phyloP scores from a whole-genome alignment of 495 filamentous ascomycete species.

The Aspergillus sclerotioniger region DNA sequence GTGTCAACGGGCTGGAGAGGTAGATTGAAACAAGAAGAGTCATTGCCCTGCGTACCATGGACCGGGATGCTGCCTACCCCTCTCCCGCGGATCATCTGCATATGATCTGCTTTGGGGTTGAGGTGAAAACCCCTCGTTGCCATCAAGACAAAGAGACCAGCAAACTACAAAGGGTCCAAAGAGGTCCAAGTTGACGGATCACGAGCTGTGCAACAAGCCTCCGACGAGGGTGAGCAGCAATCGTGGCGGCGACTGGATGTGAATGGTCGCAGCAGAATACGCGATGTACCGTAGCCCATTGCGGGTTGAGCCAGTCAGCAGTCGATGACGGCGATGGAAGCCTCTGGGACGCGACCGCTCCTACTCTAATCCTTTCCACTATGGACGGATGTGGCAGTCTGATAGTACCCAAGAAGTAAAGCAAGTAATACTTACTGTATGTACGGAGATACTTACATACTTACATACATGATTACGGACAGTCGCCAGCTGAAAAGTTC shows the following conservation, averaged over 20 bases:
- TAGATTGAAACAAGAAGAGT: not conserved
- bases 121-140: not conserved
- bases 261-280: conserved; percentile 6
- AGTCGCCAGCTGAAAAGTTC: conserved; percentile 25
- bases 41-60: not conserved
- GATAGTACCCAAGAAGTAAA: not conserved
- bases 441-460: conserved; percentile 6
- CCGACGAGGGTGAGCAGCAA: not conserved
- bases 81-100: not conserved
- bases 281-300: not conserved
- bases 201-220: not conserved
- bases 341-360: conserved; percentile 19
- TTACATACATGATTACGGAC: conserved; percentile 15
- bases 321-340: conserved; percentile 14
- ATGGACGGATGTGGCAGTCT: not conserved
- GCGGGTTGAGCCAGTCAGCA: conserved; percentile 18
- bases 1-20: not conserved
- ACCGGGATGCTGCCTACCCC: not conserved
- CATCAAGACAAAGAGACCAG: not conserved
- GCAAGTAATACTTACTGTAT: too few species aligned
- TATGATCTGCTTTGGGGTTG: not conserved
- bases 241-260: conserved; percentile 3
- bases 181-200: not conserved
- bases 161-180: not conserved
- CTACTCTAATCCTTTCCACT: not conserved